phyloP scores from a whole-genome alignment of 1,284 basidiomycete species.

The Leccinum fallax region DNA sequence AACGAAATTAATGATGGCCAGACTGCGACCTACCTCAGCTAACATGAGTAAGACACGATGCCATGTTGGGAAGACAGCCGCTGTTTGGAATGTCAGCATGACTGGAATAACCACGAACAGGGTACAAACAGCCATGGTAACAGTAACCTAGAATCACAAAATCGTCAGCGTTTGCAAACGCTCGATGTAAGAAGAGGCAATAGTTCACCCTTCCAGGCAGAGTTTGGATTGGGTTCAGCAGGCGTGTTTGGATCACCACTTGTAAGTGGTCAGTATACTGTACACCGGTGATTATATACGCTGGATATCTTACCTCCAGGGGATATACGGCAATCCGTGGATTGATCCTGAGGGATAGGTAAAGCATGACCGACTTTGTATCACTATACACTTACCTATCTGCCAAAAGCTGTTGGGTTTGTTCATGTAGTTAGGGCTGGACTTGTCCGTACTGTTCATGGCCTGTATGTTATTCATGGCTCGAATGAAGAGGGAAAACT shows the following conservation, averaged over 20 bases:
- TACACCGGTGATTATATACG: too few relatives aligned
- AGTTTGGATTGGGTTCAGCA: too few relatives aligned
- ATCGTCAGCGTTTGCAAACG: constrained; percentile 2
- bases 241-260: too few relatives aligned
- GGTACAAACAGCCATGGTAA: constrained; percentile 15
- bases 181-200: too few relatives aligned
- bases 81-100: constrained; percentile 11
- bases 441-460: constrained; percentile 10
- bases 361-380: background rate
- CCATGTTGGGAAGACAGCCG: constrained; percentile 7
- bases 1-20: too few relatives aligned
- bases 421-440: constrained; percentile 5
- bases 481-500: constrained; percentile 22
- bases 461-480: constrained; percentile 7
- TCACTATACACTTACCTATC: background rate
- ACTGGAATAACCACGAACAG: background rate
- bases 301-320: too few relatives aligned
- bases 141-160: constrained; percentile 16
- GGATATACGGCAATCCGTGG: too few relatives aligned
- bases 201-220: too few relatives aligned
- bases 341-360: too few relatives aligned
- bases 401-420: constrained; percentile 19
- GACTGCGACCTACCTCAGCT: too few relatives aligned
- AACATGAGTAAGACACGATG: too few relatives aligned
- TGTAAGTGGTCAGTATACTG: too few relatives aligned